Percentiles rank a stretch among this genome's conserved stretches.
phyloP scores from a whole-genome alignment of 371 early-diverging fungal species.

The Mortierella sp. region DNA sequence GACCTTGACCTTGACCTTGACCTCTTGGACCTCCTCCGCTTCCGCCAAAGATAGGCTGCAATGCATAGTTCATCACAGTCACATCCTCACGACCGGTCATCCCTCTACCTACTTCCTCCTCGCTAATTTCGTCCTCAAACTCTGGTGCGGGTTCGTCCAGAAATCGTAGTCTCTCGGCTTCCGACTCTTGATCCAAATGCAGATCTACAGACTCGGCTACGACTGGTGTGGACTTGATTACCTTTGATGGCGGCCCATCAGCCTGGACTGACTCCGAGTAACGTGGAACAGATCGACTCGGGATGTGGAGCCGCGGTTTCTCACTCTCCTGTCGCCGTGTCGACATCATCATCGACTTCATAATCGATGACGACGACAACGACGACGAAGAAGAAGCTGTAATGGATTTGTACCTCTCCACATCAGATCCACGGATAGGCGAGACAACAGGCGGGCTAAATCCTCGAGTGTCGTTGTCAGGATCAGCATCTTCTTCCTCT shows the following conservation, averaged over 20 bases:
- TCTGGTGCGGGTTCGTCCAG: conserved; percentile 25
- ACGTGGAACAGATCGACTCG: background rate
- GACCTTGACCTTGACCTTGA: background rate
- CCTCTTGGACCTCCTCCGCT: background rate
- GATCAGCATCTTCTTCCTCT: conserved; percentile 3
- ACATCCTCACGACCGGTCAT: conserved; percentile 14
- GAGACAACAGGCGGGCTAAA: conserved; percentile 51
- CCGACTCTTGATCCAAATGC: background rate
- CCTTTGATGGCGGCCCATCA: background rate
- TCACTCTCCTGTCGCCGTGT: background rate
- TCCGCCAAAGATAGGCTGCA: conserved; percentile 34
- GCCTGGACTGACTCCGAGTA: no score
- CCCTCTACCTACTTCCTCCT: background rate
- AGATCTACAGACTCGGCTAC: no score
- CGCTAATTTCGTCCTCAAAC: background rate
- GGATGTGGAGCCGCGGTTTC: background rate
- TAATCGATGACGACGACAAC: background rate
- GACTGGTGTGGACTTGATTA: background rate
- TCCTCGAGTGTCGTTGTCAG: conserved; percentile 31
- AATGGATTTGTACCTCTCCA: conserved; percentile 3
- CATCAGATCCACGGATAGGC: conserved; percentile 23
- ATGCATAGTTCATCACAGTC: conserved; percentile 35
- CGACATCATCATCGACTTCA: conserved; percentile 1
- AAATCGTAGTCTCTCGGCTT: conserved; percentile 5
- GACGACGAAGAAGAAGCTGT: background rate